Evolutionary conservation across 2,329 filamentous ascomycete species (phyloP), one percentile per base, ranked within the genome.

Genomic region (Xylaria sp.): DNA sequence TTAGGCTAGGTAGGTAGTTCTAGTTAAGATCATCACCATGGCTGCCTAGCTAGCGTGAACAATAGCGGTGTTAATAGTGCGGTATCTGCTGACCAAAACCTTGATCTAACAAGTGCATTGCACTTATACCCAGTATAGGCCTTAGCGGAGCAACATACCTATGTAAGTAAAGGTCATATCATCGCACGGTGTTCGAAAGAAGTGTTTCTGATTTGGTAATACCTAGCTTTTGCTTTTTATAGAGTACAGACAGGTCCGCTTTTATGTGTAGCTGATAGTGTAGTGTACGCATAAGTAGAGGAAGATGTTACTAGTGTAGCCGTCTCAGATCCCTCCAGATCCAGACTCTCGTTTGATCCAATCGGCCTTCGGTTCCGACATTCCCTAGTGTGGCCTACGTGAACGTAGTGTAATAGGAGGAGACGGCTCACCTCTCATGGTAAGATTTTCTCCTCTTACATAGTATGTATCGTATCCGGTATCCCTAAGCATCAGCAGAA

Each of bases 321-420:
- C n/a, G 20, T 39, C 45, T 51, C 31, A 20, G 45, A 63, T 66
- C 63, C 58, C 29, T 53, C 39, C 6, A 49, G 25, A 49, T 29
- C 45, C 20, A 45, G 20, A 2, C 31, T 20, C 27, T 51, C 7
- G 17, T 51, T 10, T 20, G 49, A 33, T 60, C 49, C n/a, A 39
- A 45, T 27, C 11, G 20, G 15, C 9, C 25, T 44, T 56, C 44
- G 25, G 33, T 17, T 10, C n/a, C n/a, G n/a, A 42, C 39, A 42
- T 33, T 42, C 31, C 15, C 31, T 27, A 44, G 33, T 44, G 31
- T 39, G 31, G 29, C 29, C 10, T 62, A 39, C 29, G 31, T 50
- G 31, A 50, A 42, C 11, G 29, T 39, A 39, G 25, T 13, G 29
- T 39, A 39, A 45, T 45, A 11, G 7, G 27, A 47, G 11, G 31